phyloP scores from a whole-genome alignment of 768 basidiomycete genomes.

The Hericium rajendrae region DNA sequence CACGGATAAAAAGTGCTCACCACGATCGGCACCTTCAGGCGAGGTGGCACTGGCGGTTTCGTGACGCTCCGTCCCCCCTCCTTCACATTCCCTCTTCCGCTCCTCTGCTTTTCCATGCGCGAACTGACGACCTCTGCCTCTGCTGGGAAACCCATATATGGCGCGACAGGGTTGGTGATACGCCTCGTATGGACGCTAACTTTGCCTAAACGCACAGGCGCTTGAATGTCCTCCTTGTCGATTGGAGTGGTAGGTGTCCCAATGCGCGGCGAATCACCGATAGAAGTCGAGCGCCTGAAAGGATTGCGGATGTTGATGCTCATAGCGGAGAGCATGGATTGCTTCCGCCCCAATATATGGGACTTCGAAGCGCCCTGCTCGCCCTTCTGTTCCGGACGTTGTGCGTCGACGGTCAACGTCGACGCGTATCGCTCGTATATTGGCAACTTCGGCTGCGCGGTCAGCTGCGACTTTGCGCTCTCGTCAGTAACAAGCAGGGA shows the following conservation, averaged over 20 bases:
- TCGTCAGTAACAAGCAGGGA: too few relatives aligned
- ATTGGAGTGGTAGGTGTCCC: too few relatives aligned
- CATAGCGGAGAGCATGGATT: background rate
- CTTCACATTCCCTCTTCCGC: too few relatives aligned
- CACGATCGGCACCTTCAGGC: too few relatives aligned
- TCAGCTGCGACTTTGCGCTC: too few relatives aligned
- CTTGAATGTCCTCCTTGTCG: too few relatives aligned
- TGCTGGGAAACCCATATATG: slow-evolving; percentile 10
- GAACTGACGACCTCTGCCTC: slow-evolving; percentile 9
- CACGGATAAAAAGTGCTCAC: too few relatives aligned
- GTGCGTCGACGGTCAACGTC: background rate
- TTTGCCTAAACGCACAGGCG: background rate
- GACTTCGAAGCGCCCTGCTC: background rate
- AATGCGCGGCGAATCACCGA: background rate
- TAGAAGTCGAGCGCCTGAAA: background rate
- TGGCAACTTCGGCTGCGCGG: background rate
- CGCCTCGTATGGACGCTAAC: slow-evolving; percentile 6
- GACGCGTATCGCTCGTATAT: background rate
- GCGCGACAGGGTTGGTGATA: slow-evolving; percentile 11
- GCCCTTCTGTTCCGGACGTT: background rate
- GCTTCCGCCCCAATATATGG: background rate
- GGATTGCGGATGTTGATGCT: background rate
- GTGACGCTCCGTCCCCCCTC: too few relatives aligned
- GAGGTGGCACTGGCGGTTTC: too few relatives aligned
- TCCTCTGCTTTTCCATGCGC: too few relatives aligned